Conservation (phyloP, 768 basidiomycete genomes). For the Lactarius sp. region DNA sequence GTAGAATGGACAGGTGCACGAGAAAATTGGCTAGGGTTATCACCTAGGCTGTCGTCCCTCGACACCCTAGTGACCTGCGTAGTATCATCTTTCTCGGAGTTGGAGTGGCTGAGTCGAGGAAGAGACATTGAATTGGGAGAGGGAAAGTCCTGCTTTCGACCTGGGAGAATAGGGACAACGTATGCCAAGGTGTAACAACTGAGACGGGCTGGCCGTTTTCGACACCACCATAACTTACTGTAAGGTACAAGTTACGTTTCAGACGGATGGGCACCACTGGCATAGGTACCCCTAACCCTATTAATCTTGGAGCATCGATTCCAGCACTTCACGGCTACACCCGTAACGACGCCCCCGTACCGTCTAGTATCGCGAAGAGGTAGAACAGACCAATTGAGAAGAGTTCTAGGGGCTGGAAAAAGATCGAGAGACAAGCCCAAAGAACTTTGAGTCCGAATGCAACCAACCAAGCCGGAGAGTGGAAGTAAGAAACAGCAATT, state of each 20-base stretch:
- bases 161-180: neutral
- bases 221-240: neutral
- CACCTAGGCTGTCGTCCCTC: neutral
- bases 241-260: neutral
- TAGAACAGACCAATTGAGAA: too few species aligned
- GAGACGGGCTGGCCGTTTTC: neutral
- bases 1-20: neutral
- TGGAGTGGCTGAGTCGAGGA: neutral
- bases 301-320: too few species aligned
- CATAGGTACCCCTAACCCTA: neutral
- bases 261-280: neutral
- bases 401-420: too few species aligned
- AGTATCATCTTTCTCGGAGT: neutral
- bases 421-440: too few species aligned
- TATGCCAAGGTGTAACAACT: neutral
- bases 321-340: too few species aligned
- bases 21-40: neutral
- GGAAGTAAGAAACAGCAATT: too few species aligned
- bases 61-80: neutral
- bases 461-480: too few species aligned
- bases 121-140: neutral
- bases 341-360: too few species aligned
- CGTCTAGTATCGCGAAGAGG: too few species aligned
- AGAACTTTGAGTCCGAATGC: too few species aligned
- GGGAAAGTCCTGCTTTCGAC: constrained; percentile 22